These are phyloP conservation scores for Porphyra umbilicalis DNA, from an alignment of 31 red algal species.

Conservation along the genomic window DNA sequence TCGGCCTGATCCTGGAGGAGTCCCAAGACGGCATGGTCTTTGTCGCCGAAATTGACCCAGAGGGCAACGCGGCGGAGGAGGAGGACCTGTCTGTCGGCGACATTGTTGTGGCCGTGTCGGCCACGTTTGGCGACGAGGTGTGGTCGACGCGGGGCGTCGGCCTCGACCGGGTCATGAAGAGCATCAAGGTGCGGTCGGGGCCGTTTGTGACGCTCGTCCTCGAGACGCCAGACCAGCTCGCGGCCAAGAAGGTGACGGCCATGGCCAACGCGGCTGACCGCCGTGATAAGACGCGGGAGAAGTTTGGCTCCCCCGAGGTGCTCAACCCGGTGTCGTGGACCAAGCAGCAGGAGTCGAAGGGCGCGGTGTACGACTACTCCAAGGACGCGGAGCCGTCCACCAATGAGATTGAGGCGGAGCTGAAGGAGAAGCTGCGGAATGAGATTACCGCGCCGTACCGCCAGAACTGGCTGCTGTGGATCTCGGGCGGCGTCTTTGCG, in stretches of 20 bases:
- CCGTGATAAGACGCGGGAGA: conserved; percentile 70
- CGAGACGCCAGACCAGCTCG: conserved; percentile 64
- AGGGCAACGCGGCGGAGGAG: conserved; percentile 79
- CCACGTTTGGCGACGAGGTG: conserved; percentile 98
- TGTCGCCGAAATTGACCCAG: conserved; percentile 76
- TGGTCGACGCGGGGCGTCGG: conserved; percentile 98
- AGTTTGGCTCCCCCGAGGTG: conserved; percentile 86
- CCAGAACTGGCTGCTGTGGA: conserved; percentile 78
- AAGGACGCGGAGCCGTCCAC: conserved; percentile 16
- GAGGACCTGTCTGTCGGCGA: conserved; percentile 79
- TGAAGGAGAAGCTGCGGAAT: conserved; percentile 53
- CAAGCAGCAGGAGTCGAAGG: conserved; percentile 1
- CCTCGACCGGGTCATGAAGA: conserved; percentile 88
- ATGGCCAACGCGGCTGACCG: conserved; percentile 40
- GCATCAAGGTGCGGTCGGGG: conserved; percentile 83
- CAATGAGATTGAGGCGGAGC: conserved; percentile 41
- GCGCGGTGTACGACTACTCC: conserved; percentile 47
- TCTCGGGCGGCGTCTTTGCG: conserved; percentile 43
- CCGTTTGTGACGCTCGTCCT: conserved; percentile 89
- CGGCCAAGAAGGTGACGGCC: conserved; percentile 56
- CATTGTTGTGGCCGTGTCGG: conserved; percentile 82
- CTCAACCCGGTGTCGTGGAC: conserved; percentile 85
- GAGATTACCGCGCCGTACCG: conserved; percentile 70
- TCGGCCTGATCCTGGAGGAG: conserved; percentile 95
- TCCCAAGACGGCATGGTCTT: conserved; percentile 95